Evolutionary conservation across 2,329 filamentous ascomycete genomes (phyloP), one percentile per base, ranked within the genome.

Genomic region (Daldinia sp.): DNA sequence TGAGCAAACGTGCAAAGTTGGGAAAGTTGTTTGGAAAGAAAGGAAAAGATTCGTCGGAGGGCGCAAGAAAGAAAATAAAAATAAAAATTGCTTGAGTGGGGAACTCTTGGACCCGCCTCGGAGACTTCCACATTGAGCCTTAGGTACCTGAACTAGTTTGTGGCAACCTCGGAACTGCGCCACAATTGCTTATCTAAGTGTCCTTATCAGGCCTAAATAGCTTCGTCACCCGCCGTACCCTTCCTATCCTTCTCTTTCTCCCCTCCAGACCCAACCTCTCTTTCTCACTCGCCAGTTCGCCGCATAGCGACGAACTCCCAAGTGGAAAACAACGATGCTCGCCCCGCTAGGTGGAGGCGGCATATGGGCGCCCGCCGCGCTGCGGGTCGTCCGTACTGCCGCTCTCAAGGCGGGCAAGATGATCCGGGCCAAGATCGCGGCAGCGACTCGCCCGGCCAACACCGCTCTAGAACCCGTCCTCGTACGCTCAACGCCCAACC

Each of bases 331-430:
- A 56, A 56, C 13, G 13, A 89, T 89, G 87, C 83, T 83, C 80
- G 84, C 85, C 77, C 78, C 80, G 12, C 56, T 74, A 30, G 51
- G 51, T 37, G 51, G 51, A 77, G 85, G 85, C 82, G 86, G 85
- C 80, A 81, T 88, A 78, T 87, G 84, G 86, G 87, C 83, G 75
- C 85, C 86, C 66, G 81, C 82, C 77, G 84, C 85, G 81, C 79
- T 88, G 78, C 85, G 85, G 78, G 79, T 86, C 74, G 81, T 88
- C 74, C 84, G 85, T 76, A 82, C 81, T 73, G 84, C 86, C 77
- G 80, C 85, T 76, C 79, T 80, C 56, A 85, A 83, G 74, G 83
- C 86, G 74, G 82, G 83, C 67, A 84, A 85, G 71, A 79, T 83
- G 72, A 79, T 89, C 65, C 85, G 86, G 71, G 80, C 78, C 74